phyloP scores from a whole-genome alignment of 177 flowering plant genomes.

The Vitis hybrid region DNA sequence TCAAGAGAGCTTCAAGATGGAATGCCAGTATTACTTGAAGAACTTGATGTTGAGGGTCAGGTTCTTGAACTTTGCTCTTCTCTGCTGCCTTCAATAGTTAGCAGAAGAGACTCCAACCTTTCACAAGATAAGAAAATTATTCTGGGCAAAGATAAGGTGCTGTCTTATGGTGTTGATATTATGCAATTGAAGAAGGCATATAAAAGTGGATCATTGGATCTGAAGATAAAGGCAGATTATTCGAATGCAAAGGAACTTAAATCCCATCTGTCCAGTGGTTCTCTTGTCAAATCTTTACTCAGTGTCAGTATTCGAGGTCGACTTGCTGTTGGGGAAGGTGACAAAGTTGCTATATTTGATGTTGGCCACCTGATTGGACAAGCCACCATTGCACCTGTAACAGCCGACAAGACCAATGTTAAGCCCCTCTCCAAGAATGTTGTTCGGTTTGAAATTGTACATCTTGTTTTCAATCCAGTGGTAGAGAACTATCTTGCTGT shows the following conservation, averaged over 20 bases:
- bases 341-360: conserved; percentile 93
- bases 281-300: conserved; percentile 84
- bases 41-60: conserved; percentile 73
- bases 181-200: conserved; percentile 93
- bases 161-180: conserved; percentile 61
- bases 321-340: conserved; percentile 99
- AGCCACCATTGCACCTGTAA: conserved; percentile 83
- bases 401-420: conserved; percentile 93
- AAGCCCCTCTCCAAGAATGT: conserved; percentile 94
- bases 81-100: conserved; percentile 59
- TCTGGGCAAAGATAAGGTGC: conserved; percentile 69
- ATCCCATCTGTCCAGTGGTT: conserved; percentile 82
- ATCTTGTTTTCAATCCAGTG: conserved; percentile 71
- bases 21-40: conserved; percentile 52
- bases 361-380: conserved; percentile 96
- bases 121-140: conserved; percentile 61
- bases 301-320: conserved; percentile 89
- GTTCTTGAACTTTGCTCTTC: conserved; percentile 67
- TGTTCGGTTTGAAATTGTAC: conserved; percentile 96
- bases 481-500: conserved; percentile 95
- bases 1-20: conserved; percentile 69
- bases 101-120: conserved; percentile 59
- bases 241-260: conserved; percentile 90
- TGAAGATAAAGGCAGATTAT: conserved; percentile 94
- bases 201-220: conserved; percentile 92